These are phyloP conservation scores for Colletotrichum tamarilloi DNA, from an alignment of 2,329 filamentous ascomycete genomes.

Conservation along the genomic window DNA sequence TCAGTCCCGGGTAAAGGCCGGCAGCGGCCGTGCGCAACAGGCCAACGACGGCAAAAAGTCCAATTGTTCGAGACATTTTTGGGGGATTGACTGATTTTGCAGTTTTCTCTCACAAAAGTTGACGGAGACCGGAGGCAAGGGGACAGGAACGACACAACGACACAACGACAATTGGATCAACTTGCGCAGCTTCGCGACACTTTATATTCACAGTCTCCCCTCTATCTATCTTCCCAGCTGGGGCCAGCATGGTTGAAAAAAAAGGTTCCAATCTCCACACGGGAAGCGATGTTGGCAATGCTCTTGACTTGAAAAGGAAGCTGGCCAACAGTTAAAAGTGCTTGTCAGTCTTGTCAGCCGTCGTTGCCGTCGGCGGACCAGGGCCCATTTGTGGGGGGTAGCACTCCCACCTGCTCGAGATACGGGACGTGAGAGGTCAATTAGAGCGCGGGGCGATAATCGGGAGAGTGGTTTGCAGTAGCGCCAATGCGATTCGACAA, in stretches of 20 bases:
- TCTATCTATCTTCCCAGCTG: slow-evolving; percentile 17
- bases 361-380: slow-evolving; percentile 11
- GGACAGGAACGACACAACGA: background rate
- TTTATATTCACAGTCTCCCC: slow-evolving; percentile 7
- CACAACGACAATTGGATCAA: background rate
- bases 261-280: slow-evolving; percentile 20
- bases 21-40: slow-evolving; percentile 46
- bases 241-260: background rate
- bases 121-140: slow-evolving; percentile 1
- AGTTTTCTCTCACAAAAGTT: background rate
- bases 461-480: slow-evolving; percentile 26
- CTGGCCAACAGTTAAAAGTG: slow-evolving; percentile 25
- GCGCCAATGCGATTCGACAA: slow-evolving; percentile 9
- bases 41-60: slow-evolving; percentile 40
- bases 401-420: slow-evolving; percentile 39
- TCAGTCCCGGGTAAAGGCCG: slow-evolving; percentile 56
- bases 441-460: slow-evolving; percentile 26
- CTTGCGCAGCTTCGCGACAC: background rate
- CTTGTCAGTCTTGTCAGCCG: slow-evolving; percentile 17
- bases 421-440: slow-evolving; percentile 41
- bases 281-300: slow-evolving; percentile 22
- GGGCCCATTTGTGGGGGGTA: slow-evolving; percentile 20
- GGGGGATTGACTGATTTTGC: background rate
- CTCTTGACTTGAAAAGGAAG: slow-evolving; percentile 37
- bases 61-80: slow-evolving; percentile 43